phyloP scores from a whole-genome alignment of 1,284 basidiomycete species.

The Apiotrichum siamense region DNA sequence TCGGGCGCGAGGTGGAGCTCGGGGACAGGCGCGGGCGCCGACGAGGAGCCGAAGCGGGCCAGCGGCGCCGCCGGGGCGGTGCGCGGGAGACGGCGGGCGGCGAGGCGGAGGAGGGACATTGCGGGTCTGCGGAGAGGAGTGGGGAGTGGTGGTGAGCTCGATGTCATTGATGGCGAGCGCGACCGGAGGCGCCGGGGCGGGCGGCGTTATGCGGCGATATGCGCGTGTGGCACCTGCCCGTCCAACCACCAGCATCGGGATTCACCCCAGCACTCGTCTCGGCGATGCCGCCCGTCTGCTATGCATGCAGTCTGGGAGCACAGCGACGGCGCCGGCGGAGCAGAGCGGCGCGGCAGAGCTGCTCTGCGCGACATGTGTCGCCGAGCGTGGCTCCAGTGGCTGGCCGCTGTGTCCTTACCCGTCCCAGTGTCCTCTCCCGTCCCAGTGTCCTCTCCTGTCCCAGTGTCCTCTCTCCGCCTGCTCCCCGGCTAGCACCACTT shows the following conservation, averaged over 20 bases:
- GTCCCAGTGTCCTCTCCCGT: too few species aligned
- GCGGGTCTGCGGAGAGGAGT: not conserved
- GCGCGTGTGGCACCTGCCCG: not conserved
- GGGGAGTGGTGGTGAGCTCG: not conserved
- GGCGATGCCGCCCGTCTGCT: too few species aligned
- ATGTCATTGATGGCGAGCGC: not conserved
- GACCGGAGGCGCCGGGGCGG: not conserved
- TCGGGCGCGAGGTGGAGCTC: conserved; percentile 5
- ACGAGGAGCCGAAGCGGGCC: not conserved
- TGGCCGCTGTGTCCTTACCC: too few species aligned
- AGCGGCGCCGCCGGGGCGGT: not conserved
- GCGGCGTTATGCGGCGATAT: not conserved
- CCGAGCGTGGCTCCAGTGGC: too few species aligned
- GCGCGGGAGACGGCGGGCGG: not conserved
- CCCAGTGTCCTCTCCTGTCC: too few species aligned
- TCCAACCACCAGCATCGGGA: not conserved
- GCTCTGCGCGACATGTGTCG: too few species aligned
- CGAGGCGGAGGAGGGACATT: conserved; percentile 10
- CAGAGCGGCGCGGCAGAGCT: too few species aligned
- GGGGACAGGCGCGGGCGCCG: not conserved
- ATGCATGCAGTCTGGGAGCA: too few species aligned
- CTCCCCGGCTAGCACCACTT: not conserved
- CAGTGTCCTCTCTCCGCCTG: too few species aligned
- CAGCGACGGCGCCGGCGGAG: too few species aligned
- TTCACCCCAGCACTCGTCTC: too few species aligned